These are phyloP conservation scores for Teunomyces cretensis DNA, from an alignment of 805 yeast species.

Conservation along the genomic window DNA sequence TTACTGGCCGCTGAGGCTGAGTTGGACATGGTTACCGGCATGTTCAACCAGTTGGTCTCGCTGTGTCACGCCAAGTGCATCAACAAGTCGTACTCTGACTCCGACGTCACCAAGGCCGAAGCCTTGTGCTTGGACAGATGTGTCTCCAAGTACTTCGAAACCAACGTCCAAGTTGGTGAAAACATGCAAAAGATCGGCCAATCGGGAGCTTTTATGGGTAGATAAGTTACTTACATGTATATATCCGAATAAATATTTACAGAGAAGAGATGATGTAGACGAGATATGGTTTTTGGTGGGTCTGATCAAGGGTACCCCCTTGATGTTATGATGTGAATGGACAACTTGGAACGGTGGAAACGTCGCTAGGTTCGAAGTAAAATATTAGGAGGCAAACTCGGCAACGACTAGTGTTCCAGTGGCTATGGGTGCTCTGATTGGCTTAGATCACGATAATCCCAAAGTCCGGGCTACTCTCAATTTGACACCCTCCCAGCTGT, in stretches of 20 bases:
- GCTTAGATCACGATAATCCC: conserved; percentile 30
- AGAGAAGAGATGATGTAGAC: background rate
- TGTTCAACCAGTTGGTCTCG: conserved; percentile 90
- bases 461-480: conserved; percentile 65
- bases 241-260: conserved; percentile 6
- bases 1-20: conserved; percentile 94
- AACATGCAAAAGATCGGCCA: conserved; percentile 50
- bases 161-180: conserved; percentile 93
- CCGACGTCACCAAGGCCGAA: conserved; percentile 76
- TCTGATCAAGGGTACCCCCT: too few species aligned
- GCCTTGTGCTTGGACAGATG: conserved; percentile 91
- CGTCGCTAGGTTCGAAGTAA: too few species aligned
- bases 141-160: conserved; percentile 91
- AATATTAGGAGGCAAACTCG: too few species aligned
- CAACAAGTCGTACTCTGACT: conserved; percentile 60
- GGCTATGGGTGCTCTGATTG: too few species aligned
- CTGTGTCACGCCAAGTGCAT: conserved; percentile 90
- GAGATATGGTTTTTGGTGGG: too few species aligned
- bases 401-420: too few species aligned
- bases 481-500: conserved; percentile 75
- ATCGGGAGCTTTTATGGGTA: conserved; percentile 47
- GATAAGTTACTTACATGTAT: conserved; percentile 20
- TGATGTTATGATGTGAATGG: too few species aligned
- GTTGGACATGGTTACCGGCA: conserved; percentile 94
- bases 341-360: too few species aligned